Percentiles rank a stretch among this genome's conserved stretches.
Evolutionary conservation across 2,329 filamentous ascomycete genomes (phyloP).

Genomic region (Ceratocystis albifundus): DNA sequence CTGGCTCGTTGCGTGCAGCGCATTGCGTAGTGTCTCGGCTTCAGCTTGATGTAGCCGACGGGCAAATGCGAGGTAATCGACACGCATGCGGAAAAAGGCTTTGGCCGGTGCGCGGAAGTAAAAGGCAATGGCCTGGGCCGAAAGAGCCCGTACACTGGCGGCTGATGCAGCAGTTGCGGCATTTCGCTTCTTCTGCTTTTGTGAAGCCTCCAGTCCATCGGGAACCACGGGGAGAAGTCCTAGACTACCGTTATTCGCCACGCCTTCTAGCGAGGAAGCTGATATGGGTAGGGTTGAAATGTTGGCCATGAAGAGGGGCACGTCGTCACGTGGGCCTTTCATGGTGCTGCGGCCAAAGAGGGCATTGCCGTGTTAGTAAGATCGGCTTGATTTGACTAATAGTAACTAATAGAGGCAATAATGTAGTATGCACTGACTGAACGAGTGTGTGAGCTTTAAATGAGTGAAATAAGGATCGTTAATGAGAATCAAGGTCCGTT

Average conservation of each 20-base stretch:
- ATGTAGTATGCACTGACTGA: slow-evolving; percentile 6
- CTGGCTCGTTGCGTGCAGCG: not conserved
- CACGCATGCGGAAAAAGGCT: slow-evolving; percentile 79
- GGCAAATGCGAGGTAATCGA: slow-evolving; percentile 63
- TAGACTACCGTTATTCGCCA: slow-evolving; percentile 31
- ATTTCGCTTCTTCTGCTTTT: slow-evolving; percentile 30
- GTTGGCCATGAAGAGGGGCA: slow-evolving; percentile 4
- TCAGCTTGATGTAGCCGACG: slow-evolving; percentile 27
- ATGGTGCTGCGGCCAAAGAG: slow-evolving; percentile 8
- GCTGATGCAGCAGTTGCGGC: slow-evolving; percentile 66
- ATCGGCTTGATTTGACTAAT: not conserved
- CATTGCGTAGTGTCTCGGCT: slow-evolving; percentile 28
- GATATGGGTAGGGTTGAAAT: not conserved
- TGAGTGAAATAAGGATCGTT: not conserved
- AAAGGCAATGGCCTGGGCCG: slow-evolving; percentile 72
- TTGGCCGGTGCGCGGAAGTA: slow-evolving; percentile 88
- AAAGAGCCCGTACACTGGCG: slow-evolving; percentile 71
- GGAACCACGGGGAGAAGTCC: slow-evolving; percentile 36
- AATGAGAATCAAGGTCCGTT: not conserved
- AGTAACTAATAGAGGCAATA: not conserved
- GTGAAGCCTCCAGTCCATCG: slow-evolving; percentile 37
- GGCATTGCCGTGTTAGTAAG: not conserved
- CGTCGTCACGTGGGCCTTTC: slow-evolving; percentile 4
- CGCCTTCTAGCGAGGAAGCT: not conserved
- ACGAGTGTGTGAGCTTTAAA: slow-evolving; percentile 6